A percentile compares a stretch with the other conserved stretches of the same genome.
Conservation (phyloP, 2,329 filamentous ascomycete genomes). For the Epichloe festucae region DNA sequence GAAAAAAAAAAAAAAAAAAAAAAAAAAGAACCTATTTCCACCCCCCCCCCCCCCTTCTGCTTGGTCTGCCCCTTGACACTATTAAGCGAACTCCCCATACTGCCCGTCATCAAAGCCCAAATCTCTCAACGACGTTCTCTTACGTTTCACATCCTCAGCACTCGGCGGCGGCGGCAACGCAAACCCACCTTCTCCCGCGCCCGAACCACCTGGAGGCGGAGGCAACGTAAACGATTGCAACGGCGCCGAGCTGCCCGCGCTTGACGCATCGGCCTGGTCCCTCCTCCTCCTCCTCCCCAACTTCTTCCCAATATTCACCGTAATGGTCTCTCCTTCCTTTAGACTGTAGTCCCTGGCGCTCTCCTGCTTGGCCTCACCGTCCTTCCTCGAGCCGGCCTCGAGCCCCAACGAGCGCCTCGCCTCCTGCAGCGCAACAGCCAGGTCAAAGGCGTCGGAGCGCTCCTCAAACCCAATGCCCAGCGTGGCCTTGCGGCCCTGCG, state of each 20-base stretch:
- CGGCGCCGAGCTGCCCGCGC: constrained; percentile 15
- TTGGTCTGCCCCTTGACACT: neutral
- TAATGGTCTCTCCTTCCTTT: constrained; percentile 84
- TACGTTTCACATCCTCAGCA: constrained; percentile 46
- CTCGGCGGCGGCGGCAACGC: constrained; percentile 57
- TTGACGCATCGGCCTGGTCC: constrained; percentile 9
- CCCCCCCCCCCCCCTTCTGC: neutral
- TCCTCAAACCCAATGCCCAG: constrained; percentile 83
- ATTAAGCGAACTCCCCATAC: constrained; percentile 68
- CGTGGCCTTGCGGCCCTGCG: constrained; percentile 60
- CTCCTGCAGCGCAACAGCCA: constrained; percentile 68
- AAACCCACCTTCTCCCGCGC: constrained; percentile 24
- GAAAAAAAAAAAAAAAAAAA: neutral
- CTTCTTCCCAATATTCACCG: constrained; percentile 55
- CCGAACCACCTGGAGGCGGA: constrained; percentile 44
- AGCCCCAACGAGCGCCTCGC: constrained; percentile 57
- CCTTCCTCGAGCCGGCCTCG: constrained; percentile 25
- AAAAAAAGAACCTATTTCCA: neutral
- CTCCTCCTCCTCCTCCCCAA: constrained; percentile 32
- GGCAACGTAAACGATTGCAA: constrained; percentile 57
- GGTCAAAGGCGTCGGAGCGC: constrained; percentile 74
- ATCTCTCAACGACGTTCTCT: constrained; percentile 46
- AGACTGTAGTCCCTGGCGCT: constrained; percentile 59
- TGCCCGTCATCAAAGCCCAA: constrained; percentile 79
- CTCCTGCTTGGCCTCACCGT: constrained; percentile 21